These are phyloP conservation scores for Amanita brunnescens DNA, from an alignment of 768 basidiomycete genomes.

Conservation along the genomic window DNA sequence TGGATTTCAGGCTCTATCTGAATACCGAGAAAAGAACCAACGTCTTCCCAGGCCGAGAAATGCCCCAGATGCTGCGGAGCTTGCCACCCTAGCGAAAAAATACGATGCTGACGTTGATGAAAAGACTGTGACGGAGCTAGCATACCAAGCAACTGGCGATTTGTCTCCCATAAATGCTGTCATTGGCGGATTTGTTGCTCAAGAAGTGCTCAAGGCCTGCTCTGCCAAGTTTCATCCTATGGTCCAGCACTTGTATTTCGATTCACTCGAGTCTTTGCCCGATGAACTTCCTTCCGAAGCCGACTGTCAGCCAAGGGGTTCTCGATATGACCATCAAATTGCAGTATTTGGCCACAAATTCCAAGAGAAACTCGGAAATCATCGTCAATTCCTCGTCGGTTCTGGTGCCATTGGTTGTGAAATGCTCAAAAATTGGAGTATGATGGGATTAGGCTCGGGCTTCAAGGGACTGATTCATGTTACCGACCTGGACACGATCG, in stretches of 20 bases:
- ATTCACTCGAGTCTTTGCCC: slow-evolving; percentile 93
- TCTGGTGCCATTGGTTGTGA: slow-evolving; percentile 99
- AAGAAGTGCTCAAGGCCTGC: slow-evolving; percentile 94
- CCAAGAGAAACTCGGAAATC: slow-evolving; percentile 85
- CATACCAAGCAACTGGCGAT: slow-evolving; percentile 90
- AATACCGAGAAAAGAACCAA: slow-evolving; percentile 56
- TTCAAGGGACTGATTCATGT: slow-evolving; percentile 78
- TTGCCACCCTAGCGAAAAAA: slow-evolving; percentile 76
- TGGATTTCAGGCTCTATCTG: slow-evolving; percentile 89
- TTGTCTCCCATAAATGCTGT: slow-evolving; percentile 87
- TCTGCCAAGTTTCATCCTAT: slow-evolving; percentile 98
- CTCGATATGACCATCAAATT: slow-evolving; percentile 90
- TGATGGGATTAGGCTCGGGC: slow-evolving; percentile 91
- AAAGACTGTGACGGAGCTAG: slow-evolving; percentile 71
- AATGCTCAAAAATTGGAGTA: slow-evolving; percentile 99
- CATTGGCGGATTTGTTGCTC: slow-evolving; percentile 94
- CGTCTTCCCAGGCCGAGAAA: slow-evolving; percentile 80
- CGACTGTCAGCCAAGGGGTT: slow-evolving; percentile 74
- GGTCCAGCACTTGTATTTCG: slow-evolving; percentile 93
- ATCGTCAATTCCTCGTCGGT: slow-evolving; percentile 94
- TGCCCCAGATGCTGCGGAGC: slow-evolving; percentile 59
- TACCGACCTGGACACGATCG: slow-evolving; percentile 97
- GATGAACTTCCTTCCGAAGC: slow-evolving; percentile 62
- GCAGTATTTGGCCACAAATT: slow-evolving; percentile 92
- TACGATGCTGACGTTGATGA: slow-evolving; percentile 71